Conservation (phyloP, 2,329 filamentous ascomycete genomes). For the Periconia digitata region DNA sequence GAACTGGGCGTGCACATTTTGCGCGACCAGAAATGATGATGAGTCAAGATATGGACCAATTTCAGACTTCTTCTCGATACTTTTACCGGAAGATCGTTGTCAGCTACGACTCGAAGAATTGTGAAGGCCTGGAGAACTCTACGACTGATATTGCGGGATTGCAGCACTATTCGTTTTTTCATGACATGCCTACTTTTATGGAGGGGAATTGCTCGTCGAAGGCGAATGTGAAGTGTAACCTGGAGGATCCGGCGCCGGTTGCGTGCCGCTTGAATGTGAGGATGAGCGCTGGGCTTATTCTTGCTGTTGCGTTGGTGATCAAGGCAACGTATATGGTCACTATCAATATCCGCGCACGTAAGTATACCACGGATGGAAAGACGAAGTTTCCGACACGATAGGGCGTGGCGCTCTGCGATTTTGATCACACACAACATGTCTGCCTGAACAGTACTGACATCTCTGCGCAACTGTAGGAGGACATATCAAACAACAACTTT, state of each 20-base stretch:
- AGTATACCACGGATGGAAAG: background rate
- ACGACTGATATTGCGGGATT: background rate
- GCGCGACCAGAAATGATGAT: background rate
- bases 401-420: no score
- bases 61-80: no score
- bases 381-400: no score
- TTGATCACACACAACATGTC: no score
- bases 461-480: no score
- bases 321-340: constrained; percentile 36
- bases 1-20: constrained; percentile 22
- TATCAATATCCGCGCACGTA: constrained; percentile 1
- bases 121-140: constrained; percentile 6
- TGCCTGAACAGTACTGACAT: no score
- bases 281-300: constrained; percentile 32
- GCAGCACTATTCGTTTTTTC: background rate
- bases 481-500: constrained; percentile 28
- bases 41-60: no score
- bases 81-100: no score
- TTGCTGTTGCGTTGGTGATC: constrained; percentile 22
- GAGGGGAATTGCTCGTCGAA: background rate
- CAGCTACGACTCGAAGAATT: background rate
- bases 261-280: constrained; percentile 33
- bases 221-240: constrained; percentile 10
- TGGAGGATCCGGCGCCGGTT: constrained; percentile 4
- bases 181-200: background rate